Percentiles rank a stretch among this genome's conserved stretches.
phyloP scores from a whole-genome alignment of 768 basidiomycete species.

The Panaeolus papilionaceus region DNA sequence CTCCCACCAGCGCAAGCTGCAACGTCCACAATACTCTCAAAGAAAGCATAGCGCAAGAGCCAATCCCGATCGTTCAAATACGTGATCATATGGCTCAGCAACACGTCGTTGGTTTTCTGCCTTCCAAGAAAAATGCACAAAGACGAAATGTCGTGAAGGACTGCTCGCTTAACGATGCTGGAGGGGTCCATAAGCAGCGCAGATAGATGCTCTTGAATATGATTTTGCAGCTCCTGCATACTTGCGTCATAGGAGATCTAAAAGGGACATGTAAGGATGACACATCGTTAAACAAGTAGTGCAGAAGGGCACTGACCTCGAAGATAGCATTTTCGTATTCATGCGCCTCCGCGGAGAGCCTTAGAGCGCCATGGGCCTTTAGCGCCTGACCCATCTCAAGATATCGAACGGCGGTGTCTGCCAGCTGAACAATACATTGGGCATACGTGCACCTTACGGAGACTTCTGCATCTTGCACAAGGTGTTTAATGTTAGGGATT shows the following conservation, averaged over 20 bases:
- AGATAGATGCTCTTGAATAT: slow-evolving; percentile 87
- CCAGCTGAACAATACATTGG: slow-evolving; percentile 83
- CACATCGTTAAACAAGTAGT: background rate
- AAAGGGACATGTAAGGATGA: background rate
- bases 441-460: slow-evolving; percentile 84
- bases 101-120: slow-evolving; percentile 92
- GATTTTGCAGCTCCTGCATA: slow-evolving; percentile 83
- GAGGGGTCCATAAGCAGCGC: slow-evolving; percentile 89
- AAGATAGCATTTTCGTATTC: slow-evolving; percentile 83
- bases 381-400: slow-evolving; percentile 94
- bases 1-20: slow-evolving; percentile 92
- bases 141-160: slow-evolving; percentile 84
- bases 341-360: slow-evolving; percentile 63
- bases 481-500: slow-evolving; percentile 85
- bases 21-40: slow-evolving; percentile 95
- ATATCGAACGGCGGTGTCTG: slow-evolving; percentile 86
- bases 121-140: slow-evolving; percentile 94
- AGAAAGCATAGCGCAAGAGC: slow-evolving; percentile 89
- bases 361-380: slow-evolving; percentile 81
- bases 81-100: slow-evolving; percentile 89
- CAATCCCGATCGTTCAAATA: slow-evolving; percentile 87
- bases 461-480: slow-evolving; percentile 85
- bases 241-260: slow-evolving; percentile 92
- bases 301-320: slow-evolving; percentile 57
- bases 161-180: slow-evolving; percentile 89